Conservation (phyloP, 1,284 basidiomycete genomes). For the Rhodotorula sp. region DNA sequence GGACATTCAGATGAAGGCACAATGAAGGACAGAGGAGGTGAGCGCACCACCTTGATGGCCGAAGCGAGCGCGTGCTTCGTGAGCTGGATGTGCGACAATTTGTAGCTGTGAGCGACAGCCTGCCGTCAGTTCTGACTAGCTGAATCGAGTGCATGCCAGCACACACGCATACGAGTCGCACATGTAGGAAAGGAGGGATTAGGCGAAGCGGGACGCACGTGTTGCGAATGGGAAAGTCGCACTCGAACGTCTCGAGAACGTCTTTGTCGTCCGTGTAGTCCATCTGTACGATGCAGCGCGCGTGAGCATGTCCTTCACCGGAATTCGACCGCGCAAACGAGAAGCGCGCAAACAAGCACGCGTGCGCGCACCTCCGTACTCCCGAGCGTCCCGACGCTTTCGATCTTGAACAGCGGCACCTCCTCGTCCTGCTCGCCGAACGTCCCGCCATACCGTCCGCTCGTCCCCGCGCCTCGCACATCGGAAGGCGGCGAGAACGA, state of each 20-base stretch:
- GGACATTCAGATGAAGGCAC: not conserved
- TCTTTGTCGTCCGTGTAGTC: slow-evolving; percentile 89
- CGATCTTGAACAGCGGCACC: slow-evolving; percentile 70
- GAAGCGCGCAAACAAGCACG: not conserved
- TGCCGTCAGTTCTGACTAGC: no score
- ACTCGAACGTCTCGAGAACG: slow-evolving; percentile 84
- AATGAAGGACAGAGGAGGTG: not conserved
- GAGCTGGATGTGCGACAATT: slow-evolving; percentile 68
- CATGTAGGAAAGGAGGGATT: not conserved
- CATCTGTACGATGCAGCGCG: slow-evolving; percentile 60
- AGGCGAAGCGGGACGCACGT: slow-evolving; percentile 59
- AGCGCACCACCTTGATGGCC: slow-evolving; percentile 67
- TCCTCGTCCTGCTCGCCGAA: slow-evolving; percentile 36
- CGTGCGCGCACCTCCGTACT: slow-evolving; percentile 66
- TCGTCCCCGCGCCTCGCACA: not conserved
- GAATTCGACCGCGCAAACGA: no score
- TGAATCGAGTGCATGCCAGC: not conserved
- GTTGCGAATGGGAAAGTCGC: slow-evolving; percentile 66
- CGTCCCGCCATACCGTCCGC: no score
- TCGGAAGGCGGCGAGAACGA: slow-evolving; percentile 55
- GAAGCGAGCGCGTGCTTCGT: slow-evolving; percentile 72
- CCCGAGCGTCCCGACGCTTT: slow-evolving; percentile 75
- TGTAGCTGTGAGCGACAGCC: slow-evolving; percentile 63
- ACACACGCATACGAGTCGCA: no score
- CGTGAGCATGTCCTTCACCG: no score